phyloP scores from a whole-genome alignment of 352 stramenopile genomes.

The Blastocystis sp. region DNA sequence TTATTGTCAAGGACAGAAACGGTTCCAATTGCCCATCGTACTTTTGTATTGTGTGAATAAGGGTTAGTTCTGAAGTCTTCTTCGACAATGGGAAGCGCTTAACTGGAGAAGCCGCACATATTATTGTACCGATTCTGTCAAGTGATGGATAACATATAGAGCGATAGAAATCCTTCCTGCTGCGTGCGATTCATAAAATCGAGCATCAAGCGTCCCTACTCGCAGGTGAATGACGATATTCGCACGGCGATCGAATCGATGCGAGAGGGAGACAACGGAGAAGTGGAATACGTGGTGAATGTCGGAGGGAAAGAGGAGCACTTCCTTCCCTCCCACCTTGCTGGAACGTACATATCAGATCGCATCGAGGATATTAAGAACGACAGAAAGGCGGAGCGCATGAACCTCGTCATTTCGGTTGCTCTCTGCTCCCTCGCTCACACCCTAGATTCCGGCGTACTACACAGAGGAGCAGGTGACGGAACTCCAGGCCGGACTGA shows the following conservation, averaged over 20 bases:
- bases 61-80: slow-evolving; percentile 38
- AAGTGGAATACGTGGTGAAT: slow-evolving; percentile 20
- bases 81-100: slow-evolving; percentile 60
- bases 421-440: background rate
- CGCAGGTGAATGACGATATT: slow-evolving; percentile 1
- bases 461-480: slow-evolving; percentile 4
- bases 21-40: slow-evolving; percentile 43
- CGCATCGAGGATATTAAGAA: slow-evolving; percentile 49
- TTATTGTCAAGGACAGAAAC: slow-evolving; percentile 48
- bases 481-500: slow-evolving; percentile 40
- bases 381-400: slow-evolving; percentile 6
- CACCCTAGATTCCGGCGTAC: slow-evolving; percentile 3
- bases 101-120: slow-evolving; percentile 11
- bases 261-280: slow-evolving; percentile 5
- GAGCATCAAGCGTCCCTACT: slow-evolving; percentile 53
- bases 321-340: slow-evolving; percentile 4
- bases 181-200: slow-evolving; percentile 46
- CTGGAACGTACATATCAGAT: slow-evolving; percentile 41
- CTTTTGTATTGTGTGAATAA: background rate
- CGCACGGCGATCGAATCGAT: background rate
- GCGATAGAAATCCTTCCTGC: background rate
- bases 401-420: slow-evolving; percentile 53
- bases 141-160: background rate
- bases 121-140: background rate
- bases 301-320: slow-evolving; percentile 16